Conservation (phyloP, 768 basidiomycete genomes). For the Phlebiopsis gigantea region DNA sequence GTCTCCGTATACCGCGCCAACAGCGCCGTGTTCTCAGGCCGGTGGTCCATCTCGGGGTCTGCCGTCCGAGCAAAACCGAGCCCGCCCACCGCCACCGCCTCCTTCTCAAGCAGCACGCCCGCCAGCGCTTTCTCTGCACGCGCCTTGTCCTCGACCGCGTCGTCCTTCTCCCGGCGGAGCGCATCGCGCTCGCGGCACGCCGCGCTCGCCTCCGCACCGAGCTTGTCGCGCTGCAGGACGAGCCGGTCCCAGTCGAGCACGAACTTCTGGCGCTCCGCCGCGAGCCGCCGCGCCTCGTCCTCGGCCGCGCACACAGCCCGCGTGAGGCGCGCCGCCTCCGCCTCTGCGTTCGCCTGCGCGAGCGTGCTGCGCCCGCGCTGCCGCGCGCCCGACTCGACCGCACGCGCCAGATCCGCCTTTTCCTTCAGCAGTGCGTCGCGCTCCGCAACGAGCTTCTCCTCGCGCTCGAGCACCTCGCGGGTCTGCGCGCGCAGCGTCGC, state of each 20-base stretch:
- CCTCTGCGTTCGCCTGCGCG: background rate
- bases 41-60: background rate
- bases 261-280: background rate
- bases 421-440: background rate
- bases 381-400: background rate
- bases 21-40: background rate
- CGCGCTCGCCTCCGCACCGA: background rate
- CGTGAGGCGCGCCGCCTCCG: no score
- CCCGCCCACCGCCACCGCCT: background rate
- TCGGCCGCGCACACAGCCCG: background rate
- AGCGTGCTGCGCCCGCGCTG: no score
- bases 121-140: background rate
- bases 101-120: background rate
- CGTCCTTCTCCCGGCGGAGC: background rate
- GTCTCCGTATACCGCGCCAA: background rate
- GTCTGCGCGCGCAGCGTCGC: background rate
- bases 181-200: background rate
- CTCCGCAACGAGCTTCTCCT: background rate
- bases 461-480: background rate
- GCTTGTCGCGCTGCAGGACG: background rate
- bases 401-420: background rate
- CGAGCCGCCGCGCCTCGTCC: background rate
- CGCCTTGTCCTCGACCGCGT: background rate
- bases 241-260: background rate
- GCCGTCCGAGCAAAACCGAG: background rate